Evolutionary conservation across 768 basidiomycete species (phyloP).

Genomic region (Kwoniella bestiolae): DNA sequence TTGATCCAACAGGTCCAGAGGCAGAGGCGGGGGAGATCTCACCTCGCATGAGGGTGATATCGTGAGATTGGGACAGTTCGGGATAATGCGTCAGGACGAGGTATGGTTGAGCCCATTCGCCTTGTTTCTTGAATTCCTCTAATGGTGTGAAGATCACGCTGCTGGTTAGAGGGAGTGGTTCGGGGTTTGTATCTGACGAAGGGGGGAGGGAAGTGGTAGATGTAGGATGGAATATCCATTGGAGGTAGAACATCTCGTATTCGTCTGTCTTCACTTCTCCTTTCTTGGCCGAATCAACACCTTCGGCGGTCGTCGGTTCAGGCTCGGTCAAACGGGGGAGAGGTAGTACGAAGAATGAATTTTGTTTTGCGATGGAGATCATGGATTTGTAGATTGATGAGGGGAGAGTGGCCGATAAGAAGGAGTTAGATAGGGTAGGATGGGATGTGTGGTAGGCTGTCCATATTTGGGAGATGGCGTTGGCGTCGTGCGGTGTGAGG

Average conservation of each 20-base stretch:
- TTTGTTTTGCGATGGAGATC: constrained; percentile 66
- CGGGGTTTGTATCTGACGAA: constrained; percentile 47
- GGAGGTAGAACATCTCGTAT: constrained; percentile 69
- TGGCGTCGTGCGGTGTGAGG: constrained; percentile 69
- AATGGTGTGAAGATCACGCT: constrained; percentile 91
- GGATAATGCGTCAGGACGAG: constrained; percentile 90
- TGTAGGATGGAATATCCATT: constrained; percentile 83
- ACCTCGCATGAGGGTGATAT: constrained; percentile 81
- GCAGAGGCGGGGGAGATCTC: constrained; percentile 73
- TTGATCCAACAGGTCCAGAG: constrained; percentile 25
- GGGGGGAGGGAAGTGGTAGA: constrained; percentile 65
- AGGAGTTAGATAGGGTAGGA: constrained; percentile 77
- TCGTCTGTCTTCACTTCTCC: constrained; percentile 62
- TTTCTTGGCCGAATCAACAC: constrained; percentile 48
- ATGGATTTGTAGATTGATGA: constrained; percentile 73
- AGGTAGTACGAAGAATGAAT: constrained; percentile 81
- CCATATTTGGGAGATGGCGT: constrained; percentile 83
- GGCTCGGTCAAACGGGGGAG: constrained; percentile 64
- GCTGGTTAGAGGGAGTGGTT: constrained; percentile 62
- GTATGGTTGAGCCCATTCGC: constrained; percentile 85
- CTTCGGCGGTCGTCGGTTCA: constrained; percentile 44
- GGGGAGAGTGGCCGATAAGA: constrained; percentile 81
- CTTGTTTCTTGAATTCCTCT: constrained; percentile 86
- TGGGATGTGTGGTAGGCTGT: constrained; percentile 83
- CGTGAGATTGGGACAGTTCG: constrained; percentile 78